Percentiles rank a stretch among this genome's conserved stretches.
These are phyloP conservation scores for Abrus pulchellus DNA, from an alignment of 306 rosid species.

Conservation along the genomic window DNA sequence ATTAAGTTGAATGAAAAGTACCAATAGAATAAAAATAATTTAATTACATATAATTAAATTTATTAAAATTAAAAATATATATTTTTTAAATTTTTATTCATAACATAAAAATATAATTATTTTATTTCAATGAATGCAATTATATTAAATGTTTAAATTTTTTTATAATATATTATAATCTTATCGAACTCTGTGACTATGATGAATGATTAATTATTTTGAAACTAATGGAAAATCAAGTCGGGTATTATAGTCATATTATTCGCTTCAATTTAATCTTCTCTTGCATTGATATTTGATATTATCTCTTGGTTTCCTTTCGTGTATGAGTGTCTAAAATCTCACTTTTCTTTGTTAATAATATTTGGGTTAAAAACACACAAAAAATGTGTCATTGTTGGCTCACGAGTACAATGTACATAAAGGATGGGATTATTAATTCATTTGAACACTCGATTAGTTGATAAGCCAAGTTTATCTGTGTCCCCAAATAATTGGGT, in stretches of 20 bases:
- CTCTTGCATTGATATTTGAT: not conserved
- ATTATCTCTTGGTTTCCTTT: not conserved
- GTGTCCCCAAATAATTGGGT: not conserved
- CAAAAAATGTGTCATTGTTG: not conserved
- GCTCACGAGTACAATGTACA: slow-evolving; percentile 21
- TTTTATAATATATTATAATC: no score
- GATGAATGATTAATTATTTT: no score
- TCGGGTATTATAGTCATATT: not conserved
- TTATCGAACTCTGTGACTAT: no score
- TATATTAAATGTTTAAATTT: no score
- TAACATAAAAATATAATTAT: no score
- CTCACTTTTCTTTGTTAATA: not conserved
- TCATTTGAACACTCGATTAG: not conserved
- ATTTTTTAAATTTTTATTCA: no score
- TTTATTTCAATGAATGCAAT: no score
- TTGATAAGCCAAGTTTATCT: not conserved
- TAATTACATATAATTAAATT: no score
- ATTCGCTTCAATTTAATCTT: not conserved
- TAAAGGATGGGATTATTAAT: not conserved
- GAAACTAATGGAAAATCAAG: no score
- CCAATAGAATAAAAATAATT: no score
- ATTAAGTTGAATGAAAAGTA: no score
- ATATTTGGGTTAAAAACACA: slow-evolving; percentile 24
- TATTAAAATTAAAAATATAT: no score
- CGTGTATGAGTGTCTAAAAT: slow-evolving; percentile 7